Evolutionary conservation across 805 yeast species (phyloP).

Genomic region (Wickerhamomyces chaumierensis): DNA sequence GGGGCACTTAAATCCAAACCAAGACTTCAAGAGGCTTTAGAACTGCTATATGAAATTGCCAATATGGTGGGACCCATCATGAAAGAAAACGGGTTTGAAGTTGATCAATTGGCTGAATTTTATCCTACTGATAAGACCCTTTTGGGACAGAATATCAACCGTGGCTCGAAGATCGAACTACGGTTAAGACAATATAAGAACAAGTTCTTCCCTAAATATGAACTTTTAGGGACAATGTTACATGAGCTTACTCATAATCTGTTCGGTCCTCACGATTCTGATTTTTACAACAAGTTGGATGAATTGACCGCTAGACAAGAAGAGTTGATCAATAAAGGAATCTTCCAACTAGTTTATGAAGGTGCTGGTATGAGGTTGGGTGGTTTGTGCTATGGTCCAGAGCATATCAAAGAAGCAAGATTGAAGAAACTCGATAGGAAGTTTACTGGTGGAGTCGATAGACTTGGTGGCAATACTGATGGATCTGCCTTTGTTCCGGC

Average conservation of each 20-base stretch:
- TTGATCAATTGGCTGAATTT: slow-evolving; percentile 67
- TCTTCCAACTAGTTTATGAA: slow-evolving; percentile 2
- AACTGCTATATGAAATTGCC: slow-evolving; percentile 58
- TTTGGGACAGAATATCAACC: slow-evolving; percentile 74
- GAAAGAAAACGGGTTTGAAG: slow-evolving; percentile 52
- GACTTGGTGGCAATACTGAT: slow-evolving; percentile 6
- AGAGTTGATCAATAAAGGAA: slow-evolving; percentile 28
- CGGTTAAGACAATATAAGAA: slow-evolving; percentile 51
- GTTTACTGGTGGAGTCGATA: slow-evolving; percentile 10
- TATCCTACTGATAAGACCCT: slow-evolving; percentile 56
- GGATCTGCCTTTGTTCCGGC: not conserved
- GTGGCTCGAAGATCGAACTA: slow-evolving; percentile 61
- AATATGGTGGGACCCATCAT: slow-evolving; percentile 68
- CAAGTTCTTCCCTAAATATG: slow-evolving; percentile 50
- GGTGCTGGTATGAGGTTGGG: slow-evolving; percentile 11
- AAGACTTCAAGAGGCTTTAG: slow-evolving; percentile 37
- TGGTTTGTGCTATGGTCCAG: slow-evolving; percentile 28
- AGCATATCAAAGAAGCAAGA: slow-evolving; percentile 25
- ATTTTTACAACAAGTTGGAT: slow-evolving; percentile 57
- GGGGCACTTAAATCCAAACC: slow-evolving; percentile 39
- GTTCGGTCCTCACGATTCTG: slow-evolving; percentile 69
- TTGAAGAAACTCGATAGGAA: slow-evolving; percentile 25
- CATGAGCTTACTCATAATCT: slow-evolving; percentile 82
- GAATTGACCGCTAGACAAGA: slow-evolving; percentile 31
- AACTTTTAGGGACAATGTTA: slow-evolving; percentile 69